Base-by-base conservation (phyloP, 371 early-diverging fungal genomes). In the Mucor plumbeus region DNA sequence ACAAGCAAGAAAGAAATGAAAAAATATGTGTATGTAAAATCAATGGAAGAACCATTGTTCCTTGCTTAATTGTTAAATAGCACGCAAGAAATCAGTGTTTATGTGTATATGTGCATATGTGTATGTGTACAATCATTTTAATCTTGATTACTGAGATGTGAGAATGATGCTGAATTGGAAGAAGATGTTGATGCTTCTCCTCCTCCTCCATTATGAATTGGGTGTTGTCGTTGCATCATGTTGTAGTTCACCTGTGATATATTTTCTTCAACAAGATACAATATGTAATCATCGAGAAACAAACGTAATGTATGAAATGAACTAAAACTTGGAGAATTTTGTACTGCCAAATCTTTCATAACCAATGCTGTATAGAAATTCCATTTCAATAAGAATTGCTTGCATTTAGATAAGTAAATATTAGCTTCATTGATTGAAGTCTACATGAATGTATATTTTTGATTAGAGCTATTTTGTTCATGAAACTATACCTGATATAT, bases 361-460 rank as follows among this genome's bases (percentile, higher is more conserved):
- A 81, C 67, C 19, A 86, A 43, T 2, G 77, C 65, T 3, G 73
- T 67, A 47, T 82, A 86, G 19, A 77, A 78, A n/a, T 67, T 78
- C 88, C 88, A 88, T 53, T 85, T 84, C 36, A 85, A 62, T 4
- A 88, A 50, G 21, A 85, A 68, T 64, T 86, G 85, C n/a, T 79
- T 81, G 14, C 82, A 81, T 35, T 75, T 69, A 34, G 73, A 59
- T n/a, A 85, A 48, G 59, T 68, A 78, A 53, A 75, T 72, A 54
- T 61, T 71, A n/a, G 68, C 67, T 34, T 80, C 77, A 44, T 68
- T 65, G 33, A 44, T 7, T 4, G 64, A 41, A 33, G 64, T 33
- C 55, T 63, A n/a, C 26, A 11, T 15, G 10, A 59, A 26, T 26
- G 26, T 44, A 34, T 34, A 44, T 19, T 9, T 5, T 38, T 17